Evolutionary conservation across 257 asterid genomes (phyloP).

Genomic region (Paulownia fortunei): DNA sequence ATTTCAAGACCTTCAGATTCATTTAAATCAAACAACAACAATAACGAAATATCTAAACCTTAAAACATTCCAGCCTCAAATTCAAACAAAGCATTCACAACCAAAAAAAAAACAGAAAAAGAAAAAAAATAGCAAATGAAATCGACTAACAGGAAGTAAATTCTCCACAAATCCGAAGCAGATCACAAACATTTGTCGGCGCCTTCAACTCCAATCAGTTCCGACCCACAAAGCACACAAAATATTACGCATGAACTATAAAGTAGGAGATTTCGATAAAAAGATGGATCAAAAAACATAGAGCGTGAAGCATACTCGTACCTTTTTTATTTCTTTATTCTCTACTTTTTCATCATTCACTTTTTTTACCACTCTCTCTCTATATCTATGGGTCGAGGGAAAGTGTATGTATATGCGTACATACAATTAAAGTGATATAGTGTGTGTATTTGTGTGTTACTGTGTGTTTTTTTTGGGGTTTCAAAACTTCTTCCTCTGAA

Average conservation of each 20-base stretch:
- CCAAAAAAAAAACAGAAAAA: not conserved
- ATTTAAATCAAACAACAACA: slow-evolving; percentile 21
- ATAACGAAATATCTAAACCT: not conserved
- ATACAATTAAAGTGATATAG: slow-evolving; percentile 2
- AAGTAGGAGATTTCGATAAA: slow-evolving; percentile 29
- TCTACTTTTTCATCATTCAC: slow-evolving; percentile 45
- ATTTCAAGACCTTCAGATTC: slow-evolving; percentile 27
- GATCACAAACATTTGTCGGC: slow-evolving; percentile 32
- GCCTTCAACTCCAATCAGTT: slow-evolving; percentile 28
- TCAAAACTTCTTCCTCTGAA: slow-evolving; percentile 28
- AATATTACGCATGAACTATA: slow-evolving; percentile 21
- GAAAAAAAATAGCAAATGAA: not conserved
- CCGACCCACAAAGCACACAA: slow-evolving; percentile 3
- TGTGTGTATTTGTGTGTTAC: slow-evolving; percentile 21
- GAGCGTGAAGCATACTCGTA: slow-evolving; percentile 50
- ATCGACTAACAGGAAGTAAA: slow-evolving; percentile 29
- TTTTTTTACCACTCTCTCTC: slow-evolving; percentile 26
- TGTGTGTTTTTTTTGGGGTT: slow-evolving; percentile 23
- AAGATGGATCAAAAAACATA: slow-evolving; percentile 39
- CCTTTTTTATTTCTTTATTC: slow-evolving; percentile 35
- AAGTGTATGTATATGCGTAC: slow-evolving; percentile 32
- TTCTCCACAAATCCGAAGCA: slow-evolving; percentile 32
- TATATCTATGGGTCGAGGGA: slow-evolving; percentile 13
- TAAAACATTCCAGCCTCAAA: slow-evolving; percentile 19
- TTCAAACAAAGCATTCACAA: not conserved